phyloP scores from a whole-genome alignment of 371 early-diverging fungal species.

The Dinochytrium kinnereticum region DNA sequence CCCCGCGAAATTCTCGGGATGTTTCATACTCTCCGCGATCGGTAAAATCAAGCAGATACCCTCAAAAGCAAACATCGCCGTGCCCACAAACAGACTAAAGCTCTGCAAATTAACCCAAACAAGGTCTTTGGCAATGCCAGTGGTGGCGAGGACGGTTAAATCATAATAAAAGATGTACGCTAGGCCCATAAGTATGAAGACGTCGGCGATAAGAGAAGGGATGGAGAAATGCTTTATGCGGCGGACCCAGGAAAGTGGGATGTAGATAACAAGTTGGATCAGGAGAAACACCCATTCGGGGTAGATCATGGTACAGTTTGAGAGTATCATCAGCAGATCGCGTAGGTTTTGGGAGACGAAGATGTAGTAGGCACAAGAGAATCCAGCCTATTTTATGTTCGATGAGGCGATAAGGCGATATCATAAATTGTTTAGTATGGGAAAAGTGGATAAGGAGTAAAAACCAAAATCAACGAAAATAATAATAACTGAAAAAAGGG shows the following conservation, averaged over 20 bases:
- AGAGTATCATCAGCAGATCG: slow-evolving; percentile 67
- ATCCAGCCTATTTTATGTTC: slow-evolving; percentile 82
- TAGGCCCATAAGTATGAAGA: slow-evolving; percentile 83
- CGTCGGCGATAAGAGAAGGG: slow-evolving; percentile 86
- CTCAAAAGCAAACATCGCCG: slow-evolving; percentile 93
- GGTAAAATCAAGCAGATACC: slow-evolving; percentile 89
- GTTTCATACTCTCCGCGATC: slow-evolving; percentile 83
- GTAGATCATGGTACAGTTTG: slow-evolving; percentile 56
- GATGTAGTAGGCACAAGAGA: slow-evolving; percentile 86
- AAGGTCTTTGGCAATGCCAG: slow-evolving; percentile 64
- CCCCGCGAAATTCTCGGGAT: slow-evolving; percentile 76
- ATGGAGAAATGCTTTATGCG: slow-evolving; percentile 83
- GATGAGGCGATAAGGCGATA: too few relatives aligned
- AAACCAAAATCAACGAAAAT: too few relatives aligned
- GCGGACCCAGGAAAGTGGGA: slow-evolving; percentile 86
- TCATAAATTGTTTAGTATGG: not conserved
- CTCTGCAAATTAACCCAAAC: slow-evolving; percentile 67
- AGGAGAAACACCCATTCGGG: slow-evolving; percentile 69
- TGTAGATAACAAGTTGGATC: slow-evolving; percentile 69
- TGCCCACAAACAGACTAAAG: slow-evolving; percentile 87
- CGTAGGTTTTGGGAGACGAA: slow-evolving; percentile 81
- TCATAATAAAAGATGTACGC: slow-evolving; percentile 84
- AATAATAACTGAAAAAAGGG: too few relatives aligned
- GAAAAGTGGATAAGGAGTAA: slow-evolving; percentile 1
- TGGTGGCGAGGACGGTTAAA: slow-evolving; percentile 60